phyloP scores from a whole-genome alignment of 768 basidiomycete genomes.

The Gyrodon lividus region DNA sequence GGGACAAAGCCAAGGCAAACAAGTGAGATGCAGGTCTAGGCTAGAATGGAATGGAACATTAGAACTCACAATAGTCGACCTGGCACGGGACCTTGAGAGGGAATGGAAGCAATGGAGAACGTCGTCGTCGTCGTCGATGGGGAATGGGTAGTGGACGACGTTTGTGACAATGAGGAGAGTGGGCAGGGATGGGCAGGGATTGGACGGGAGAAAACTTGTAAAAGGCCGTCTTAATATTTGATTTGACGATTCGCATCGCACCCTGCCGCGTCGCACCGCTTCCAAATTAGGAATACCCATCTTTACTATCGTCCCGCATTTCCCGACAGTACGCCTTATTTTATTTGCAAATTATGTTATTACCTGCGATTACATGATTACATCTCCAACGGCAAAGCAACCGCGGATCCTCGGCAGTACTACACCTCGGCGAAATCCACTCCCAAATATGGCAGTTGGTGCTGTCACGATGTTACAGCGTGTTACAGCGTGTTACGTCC shows the following conservation, averaged over 20 bases:
- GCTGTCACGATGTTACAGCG: slow-evolving; percentile 26
- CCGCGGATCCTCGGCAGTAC: slow-evolving; percentile 34
- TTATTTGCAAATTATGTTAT: slow-evolving; percentile 33
- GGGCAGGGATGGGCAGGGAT: slow-evolving; percentile 25
- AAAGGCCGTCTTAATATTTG: slow-evolving; percentile 39
- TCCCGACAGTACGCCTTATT: slow-evolving; percentile 23
- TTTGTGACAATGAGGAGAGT: slow-evolving; percentile 22
- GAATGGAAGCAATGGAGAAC: not conserved
- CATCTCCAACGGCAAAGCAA: slow-evolving; percentile 27
- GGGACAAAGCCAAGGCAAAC: slow-evolving; percentile 19
- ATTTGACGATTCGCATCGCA: slow-evolving; percentile 39
- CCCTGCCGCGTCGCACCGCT: slow-evolving; percentile 20
- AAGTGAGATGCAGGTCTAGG: not conserved
- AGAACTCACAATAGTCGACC: slow-evolving; percentile 10
- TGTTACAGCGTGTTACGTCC: slow-evolving; percentile 9
- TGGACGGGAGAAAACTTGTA: slow-evolving; percentile 20
- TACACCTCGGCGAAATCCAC: not conserved
- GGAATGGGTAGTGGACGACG: slow-evolving; percentile 21
- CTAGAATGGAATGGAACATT: slow-evolving; percentile 12
- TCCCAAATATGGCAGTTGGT: slow-evolving; percentile 16
- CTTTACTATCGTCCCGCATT: slow-evolving; percentile 27
- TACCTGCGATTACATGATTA: slow-evolving; percentile 29
- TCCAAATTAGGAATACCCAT: slow-evolving; percentile 17
- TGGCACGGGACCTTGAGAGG: slow-evolving; percentile 4
- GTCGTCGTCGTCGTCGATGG: not conserved